These are phyloP conservation scores for Pestalotiopsis sp. DNA, from an alignment of 2,329 filamentous ascomycete genomes.

Conservation along the genomic window DNA sequence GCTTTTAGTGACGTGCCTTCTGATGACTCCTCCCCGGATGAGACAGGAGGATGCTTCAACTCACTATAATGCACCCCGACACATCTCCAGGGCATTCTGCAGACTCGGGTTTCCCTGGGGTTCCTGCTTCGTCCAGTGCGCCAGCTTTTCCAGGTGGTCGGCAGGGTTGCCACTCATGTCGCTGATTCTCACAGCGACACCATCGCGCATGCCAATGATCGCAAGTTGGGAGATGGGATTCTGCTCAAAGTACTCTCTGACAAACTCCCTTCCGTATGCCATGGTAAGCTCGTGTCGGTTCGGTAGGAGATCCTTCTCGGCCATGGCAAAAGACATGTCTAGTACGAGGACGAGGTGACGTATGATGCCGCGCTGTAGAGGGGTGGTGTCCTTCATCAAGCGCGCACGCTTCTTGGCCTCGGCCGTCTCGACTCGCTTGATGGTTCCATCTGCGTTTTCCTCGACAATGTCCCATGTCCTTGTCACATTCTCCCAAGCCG, in stretches of 20 bases:
- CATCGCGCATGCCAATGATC: constrained; percentile 90
- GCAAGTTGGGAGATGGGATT: constrained; percentile 97
- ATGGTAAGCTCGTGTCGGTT: constrained; percentile 82
- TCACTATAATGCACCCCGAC: constrained; percentile 83
- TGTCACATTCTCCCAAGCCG: constrained; percentile 67
- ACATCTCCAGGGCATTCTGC: constrained; percentile 96
- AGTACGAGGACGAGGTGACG: constrained; percentile 90
- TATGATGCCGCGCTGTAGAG: constrained; percentile 94
- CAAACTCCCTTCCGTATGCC: constrained; percentile 82
- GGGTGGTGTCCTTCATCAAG: constrained; percentile 88
- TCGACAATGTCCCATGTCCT: constrained; percentile 73
- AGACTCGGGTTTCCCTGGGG: constrained; percentile 76
- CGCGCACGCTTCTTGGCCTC: constrained; percentile 82
- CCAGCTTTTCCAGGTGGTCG: constrained; percentile 79
- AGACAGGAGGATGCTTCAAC: constrained; percentile 23
- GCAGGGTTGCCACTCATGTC: constrained; percentile 90
- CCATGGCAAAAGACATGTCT: constrained; percentile 91
- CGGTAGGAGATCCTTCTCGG: constrained; percentile 90
- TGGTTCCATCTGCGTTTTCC: constrained; percentile 76
- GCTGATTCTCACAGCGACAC: constrained; percentile 80
- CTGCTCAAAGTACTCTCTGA: constrained; percentile 95
- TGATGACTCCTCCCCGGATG: not conserved
- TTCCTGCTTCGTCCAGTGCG: constrained; percentile 64
- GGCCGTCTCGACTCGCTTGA: constrained; percentile 63
- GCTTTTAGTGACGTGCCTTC: constrained; percentile 7